Percentiles rank a stretch among this genome's conserved stretches.
phyloP scores from a whole-genome alignment of 2,329 filamentous ascomycete species.

The Colletotrichum lini region DNA sequence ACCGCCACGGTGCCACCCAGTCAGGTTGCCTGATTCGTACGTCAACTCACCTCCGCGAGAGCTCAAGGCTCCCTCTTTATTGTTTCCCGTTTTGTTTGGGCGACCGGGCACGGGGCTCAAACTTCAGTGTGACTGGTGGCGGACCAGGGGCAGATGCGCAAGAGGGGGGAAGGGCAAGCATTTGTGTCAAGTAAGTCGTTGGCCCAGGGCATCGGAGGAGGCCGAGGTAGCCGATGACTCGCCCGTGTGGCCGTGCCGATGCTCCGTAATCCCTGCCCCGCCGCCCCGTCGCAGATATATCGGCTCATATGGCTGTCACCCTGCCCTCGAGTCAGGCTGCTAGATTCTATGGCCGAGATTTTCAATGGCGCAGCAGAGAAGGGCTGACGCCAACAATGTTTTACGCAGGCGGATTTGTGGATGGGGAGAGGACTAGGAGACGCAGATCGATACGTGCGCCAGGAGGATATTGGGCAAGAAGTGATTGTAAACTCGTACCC shows the following conservation, averaged over 20 bases:
- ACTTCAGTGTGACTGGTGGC: neutral
- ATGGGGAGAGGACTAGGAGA: too few species aligned
- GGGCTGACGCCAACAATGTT: neutral
- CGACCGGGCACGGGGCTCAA: neutral
- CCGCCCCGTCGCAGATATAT: constrained; percentile 33
- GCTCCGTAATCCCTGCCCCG: constrained; percentile 15
- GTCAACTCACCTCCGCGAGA: too few species aligned
- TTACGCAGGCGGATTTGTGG: neutral
- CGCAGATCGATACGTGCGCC: too few species aligned
- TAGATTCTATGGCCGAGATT: neutral
- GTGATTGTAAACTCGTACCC: too few species aligned
- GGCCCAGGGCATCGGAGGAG: constrained; percentile 3
- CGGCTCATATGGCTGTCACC: neutral
- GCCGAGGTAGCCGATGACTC: constrained; percentile 1
- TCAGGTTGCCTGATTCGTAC: neutral
- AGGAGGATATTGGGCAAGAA: too few species aligned
- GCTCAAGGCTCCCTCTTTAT: neutral
- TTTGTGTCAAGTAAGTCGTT: constrained; percentile 20
- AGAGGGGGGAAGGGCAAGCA: constrained; percentile 31
- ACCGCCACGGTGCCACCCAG: neutral
- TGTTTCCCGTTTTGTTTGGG: neutral
- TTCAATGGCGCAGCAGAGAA: too few species aligned
- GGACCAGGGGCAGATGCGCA: constrained; percentile 19
- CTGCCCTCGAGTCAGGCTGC: constrained; percentile 8
- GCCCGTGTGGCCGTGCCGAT: constrained; percentile 32